These are phyloP conservation scores for Trichoderma sp. DNA, from an alignment of 2,329 filamentous ascomycete genomes.

Conservation along the genomic window DNA sequence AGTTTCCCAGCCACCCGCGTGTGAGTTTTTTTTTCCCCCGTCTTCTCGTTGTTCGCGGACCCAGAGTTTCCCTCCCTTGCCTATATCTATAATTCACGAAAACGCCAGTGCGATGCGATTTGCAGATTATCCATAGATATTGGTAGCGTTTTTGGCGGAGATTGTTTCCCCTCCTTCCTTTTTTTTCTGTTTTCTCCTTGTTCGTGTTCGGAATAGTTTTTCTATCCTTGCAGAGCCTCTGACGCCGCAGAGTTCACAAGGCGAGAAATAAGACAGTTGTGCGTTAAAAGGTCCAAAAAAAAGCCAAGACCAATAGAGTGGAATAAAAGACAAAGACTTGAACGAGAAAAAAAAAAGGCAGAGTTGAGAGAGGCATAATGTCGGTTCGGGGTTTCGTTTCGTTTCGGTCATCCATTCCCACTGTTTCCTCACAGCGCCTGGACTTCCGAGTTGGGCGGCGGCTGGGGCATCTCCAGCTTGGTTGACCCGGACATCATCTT, in stretches of 20 bases:
- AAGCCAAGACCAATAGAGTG: slow-evolving; percentile 16
- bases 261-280: not conserved
- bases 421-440: slow-evolving; percentile 27
- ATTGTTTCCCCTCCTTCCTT: not conserved
- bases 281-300: slow-evolving; percentile 11
- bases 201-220: slow-evolving; percentile 20
- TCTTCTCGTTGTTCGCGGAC: not conserved
- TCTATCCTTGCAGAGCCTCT: not conserved
- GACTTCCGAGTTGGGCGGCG: slow-evolving; percentile 32
- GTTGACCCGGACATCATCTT: slow-evolving; percentile 91
- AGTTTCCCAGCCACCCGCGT: not conserved
- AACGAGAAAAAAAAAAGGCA: slow-evolving; percentile 1
- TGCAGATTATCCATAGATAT: slow-evolving; percentile 24
- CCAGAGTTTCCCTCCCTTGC: slow-evolving; percentile 14
- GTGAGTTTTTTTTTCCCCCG: not conserved
- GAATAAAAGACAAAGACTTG: slow-evolving; percentile 22
- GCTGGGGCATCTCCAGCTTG: slow-evolving; percentile 60
- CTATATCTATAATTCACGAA: slow-evolving; percentile 32
- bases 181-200: not conserved
- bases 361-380: slow-evolving; percentile 17
- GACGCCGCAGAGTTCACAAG: not conserved
- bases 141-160: not conserved
- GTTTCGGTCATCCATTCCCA: slow-evolving; percentile 2
- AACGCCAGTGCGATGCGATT: slow-evolving; percentile 36
- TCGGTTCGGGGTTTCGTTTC: slow-evolving; percentile 1